Percentiles rank a stretch among this genome's conserved stretches.
phyloP scores from a whole-genome alignment of 1,284 basidiomycete species.

The Boletus calvinii region DNA sequence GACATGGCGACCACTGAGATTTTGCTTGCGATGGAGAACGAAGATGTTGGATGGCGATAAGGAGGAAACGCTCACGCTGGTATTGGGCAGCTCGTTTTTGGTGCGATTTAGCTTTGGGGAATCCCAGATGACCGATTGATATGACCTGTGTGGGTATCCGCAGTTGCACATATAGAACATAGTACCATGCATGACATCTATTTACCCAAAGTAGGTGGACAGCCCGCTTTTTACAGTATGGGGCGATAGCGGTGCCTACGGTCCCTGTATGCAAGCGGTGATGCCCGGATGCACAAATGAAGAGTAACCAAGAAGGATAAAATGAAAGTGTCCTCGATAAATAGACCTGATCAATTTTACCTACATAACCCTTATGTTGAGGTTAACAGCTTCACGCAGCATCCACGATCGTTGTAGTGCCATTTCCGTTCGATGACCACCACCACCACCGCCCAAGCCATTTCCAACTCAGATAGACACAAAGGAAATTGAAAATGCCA shows the following conservation, averaged over 20 bases:
- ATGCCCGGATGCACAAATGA: not conserved
- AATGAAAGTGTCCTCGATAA: not conserved
- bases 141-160: not conserved
- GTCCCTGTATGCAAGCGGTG: not conserved
- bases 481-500: constrained; percentile 66
- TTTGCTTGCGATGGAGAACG: constrained; percentile 1
- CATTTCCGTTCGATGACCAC: constrained; percentile 14
- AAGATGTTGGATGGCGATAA: constrained; percentile 5
- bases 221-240: not conserved
- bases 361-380: not conserved
- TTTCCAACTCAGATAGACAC: constrained; percentile 57
- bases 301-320: not conserved
- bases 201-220: not conserved
- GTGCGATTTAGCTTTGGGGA: not conserved
- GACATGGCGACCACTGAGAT: not conserved
- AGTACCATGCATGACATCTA: not conserved
- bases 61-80: not conserved
- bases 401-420: constrained; percentile 4
- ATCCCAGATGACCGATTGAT: not conserved
- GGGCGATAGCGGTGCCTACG: too few relatives aligned
- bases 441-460: constrained; percentile 44
- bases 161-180: not conserved
- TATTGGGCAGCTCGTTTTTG: not conserved
- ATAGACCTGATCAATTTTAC: not conserved
- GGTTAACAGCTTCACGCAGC: constrained; percentile 13